Base-by-base conservation (phyloP, 2,329 filamentous ascomycete species). In the Fusarium hainanense region DNA sequence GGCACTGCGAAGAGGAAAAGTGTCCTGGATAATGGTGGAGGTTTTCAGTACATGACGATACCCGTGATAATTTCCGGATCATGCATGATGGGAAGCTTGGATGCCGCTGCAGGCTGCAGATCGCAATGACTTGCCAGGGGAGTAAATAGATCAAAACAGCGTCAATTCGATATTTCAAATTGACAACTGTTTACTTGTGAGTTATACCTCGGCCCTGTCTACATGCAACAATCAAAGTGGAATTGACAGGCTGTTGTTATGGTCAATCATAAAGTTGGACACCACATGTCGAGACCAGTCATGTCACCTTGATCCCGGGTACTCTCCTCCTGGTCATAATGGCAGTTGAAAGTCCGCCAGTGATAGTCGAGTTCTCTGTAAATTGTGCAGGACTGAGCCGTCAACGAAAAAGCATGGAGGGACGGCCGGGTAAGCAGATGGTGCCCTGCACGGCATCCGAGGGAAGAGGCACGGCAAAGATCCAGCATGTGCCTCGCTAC, bases 61-160 rank as follows among this genome's bases (percentile, higher is more conserved):
- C 34, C 49, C 34, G 34, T 42, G 49, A 42, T 42, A 52, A 52
- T 52, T 52, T 42, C 34, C 47, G 32, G 49, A n/a, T 41, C 34
- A 42, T 42, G 34, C 49, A 52, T 52, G 32, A 16, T 18, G n/a
- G 12, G n/a, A 42, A 52, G 23, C 49, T 52, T 52, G 25, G 34
- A 42, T 52, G 23, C 34, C 13, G 49, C 49, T 20, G 34, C 49
- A 42, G 34, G 25, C 32, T 52, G 49, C 23, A 52, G 49, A 52
- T 52, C 49, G 32, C 16, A 52, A 52, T 52, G 49, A 14, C 8
- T 37, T 21, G n/a, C 25, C 23, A n/a, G 34, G 23, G n/a, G 23
- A 25, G 7, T 21, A 23, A 37, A 34, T 8, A 32, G 21, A 25
- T 13, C 20, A 25, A 37, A 11, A n/a, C 12, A 18, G 21, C 30